Conservation (phyloP, 495 filamentous ascomycete genomes). For the Achaetomiella virescens region DNA sequence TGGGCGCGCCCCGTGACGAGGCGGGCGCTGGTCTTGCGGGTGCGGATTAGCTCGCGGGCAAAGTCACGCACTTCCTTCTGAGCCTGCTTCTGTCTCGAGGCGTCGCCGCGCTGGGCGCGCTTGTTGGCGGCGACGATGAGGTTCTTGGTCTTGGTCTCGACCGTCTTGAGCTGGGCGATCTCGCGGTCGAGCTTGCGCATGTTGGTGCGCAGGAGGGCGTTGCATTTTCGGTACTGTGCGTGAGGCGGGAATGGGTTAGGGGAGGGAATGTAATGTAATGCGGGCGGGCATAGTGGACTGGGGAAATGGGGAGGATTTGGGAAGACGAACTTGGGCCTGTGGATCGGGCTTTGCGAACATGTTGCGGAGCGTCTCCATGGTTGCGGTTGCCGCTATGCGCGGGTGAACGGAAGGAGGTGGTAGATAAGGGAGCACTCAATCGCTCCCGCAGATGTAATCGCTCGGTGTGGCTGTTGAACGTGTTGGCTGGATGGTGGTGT, state of each 20-base stretch:
- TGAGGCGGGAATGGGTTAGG: slow-evolving; percentile 6
- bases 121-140: slow-evolving; percentile 72
- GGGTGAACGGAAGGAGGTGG: background rate
- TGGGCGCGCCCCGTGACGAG: slow-evolving; percentile 84
- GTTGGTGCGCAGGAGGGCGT: slow-evolving; percentile 81
- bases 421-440: background rate
- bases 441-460: background rate
- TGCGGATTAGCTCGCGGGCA: slow-evolving; percentile 78
- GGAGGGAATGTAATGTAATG: background rate
- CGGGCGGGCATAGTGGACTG: slow-evolving; percentile 2
- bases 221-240: slow-evolving; percentile 89
- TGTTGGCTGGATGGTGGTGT: background rate
- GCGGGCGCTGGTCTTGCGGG: slow-evolving; percentile 66
- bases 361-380: slow-evolving; percentile 80
- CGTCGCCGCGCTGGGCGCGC: slow-evolving; percentile 66
- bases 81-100: slow-evolving; percentile 67
- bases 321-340: slow-evolving; percentile 65
- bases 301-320: background rate
- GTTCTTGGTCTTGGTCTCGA: slow-evolving; percentile 80
- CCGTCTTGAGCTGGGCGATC: slow-evolving; percentile 63
- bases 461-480: background rate
- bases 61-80: slow-evolving; percentile 74
- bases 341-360: slow-evolving; percentile 93
- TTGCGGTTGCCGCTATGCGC: slow-evolving; percentile 15
- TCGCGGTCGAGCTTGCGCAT: slow-evolving; percentile 94